A percentile compares a stretch with the other conserved stretches of the same genome.
Conservation (phyloP, 2,329 filamentous ascomycete species). For the Orbilia javanica region DNA sequence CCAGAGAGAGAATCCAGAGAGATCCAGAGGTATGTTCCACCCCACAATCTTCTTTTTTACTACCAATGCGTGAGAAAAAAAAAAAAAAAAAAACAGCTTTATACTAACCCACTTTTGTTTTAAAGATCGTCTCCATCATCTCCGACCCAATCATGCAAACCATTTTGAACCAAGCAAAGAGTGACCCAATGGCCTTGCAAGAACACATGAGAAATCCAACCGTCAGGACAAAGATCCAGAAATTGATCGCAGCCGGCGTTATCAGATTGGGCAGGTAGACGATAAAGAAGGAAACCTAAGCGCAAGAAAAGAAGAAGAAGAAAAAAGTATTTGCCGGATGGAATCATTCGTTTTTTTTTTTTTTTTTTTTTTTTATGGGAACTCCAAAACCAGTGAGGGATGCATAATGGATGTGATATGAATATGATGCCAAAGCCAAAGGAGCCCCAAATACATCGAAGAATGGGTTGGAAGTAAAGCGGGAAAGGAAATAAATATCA, state of each 20-base stretch:
- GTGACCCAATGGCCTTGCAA: slow-evolving; percentile 88
- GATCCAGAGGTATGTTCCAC: slow-evolving; percentile 81
- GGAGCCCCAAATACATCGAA: no score
- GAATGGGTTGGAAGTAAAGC: no score
- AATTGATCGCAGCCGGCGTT: slow-evolving; percentile 90
- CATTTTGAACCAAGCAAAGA: slow-evolving; percentile 95
- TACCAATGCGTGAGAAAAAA: no score
- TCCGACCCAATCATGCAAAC: slow-evolving; percentile 98
- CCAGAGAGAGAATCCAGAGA: slow-evolving; percentile 86
- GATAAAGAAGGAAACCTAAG: neutral
- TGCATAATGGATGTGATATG: no score
- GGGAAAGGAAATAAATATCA: no score
- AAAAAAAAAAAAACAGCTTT: slow-evolving; percentile 52
- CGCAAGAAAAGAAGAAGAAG: slow-evolving; percentile 3
- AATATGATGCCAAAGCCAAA: no score
- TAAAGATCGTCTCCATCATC: slow-evolving; percentile 85
- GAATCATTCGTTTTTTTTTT: neutral
- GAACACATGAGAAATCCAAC: slow-evolving; percentile 96
- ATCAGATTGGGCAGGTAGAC: slow-evolving; percentile 53
- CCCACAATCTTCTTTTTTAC: neutral
- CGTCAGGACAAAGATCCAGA: slow-evolving; percentile 90
- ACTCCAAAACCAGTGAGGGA: no score
- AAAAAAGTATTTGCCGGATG: neutral
- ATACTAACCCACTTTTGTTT: slow-evolving; percentile 61
- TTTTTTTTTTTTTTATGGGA: no score